Percentiles rank a stretch among this genome's conserved stretches.
These are phyloP conservation scores for Rutstroemia sp. DNA, from an alignment of 2,329 filamentous ascomycete species.

Conservation along the genomic window DNA sequence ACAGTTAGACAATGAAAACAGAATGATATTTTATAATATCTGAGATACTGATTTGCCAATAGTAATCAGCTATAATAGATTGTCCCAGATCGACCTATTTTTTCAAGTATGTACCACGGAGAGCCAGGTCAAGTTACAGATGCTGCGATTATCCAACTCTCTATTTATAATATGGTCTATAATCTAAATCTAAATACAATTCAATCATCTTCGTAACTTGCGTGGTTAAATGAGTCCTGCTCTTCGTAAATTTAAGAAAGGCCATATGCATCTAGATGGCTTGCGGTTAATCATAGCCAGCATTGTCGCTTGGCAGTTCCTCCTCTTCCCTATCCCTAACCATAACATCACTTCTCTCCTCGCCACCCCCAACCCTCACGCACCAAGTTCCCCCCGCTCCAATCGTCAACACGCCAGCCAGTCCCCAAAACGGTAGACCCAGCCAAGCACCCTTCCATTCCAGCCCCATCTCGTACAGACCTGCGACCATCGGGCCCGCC, in stretches of 20 bases:
- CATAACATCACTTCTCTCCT: not conserved
- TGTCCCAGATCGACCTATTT: no score
- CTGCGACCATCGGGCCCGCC: conserved; percentile 20
- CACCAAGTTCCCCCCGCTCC: not conserved
- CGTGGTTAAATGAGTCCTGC: no score
- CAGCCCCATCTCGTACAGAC: conserved; percentile 21
- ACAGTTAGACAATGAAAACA: no score
- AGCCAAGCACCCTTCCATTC: conserved; percentile 16
- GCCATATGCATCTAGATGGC: not conserved
- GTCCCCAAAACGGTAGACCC: conserved; percentile 23
- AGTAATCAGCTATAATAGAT: no score
- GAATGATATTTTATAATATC: no score
- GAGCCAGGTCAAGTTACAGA: no score
- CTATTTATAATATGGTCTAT: no score
- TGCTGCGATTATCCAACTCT: no score
- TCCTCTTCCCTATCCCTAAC: not conserved
- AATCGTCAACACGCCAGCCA: not conserved
- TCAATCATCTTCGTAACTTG: no score
- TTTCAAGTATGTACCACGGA: no score
- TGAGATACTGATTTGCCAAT: no score
- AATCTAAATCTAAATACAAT: no score
- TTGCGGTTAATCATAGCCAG: not conserved
- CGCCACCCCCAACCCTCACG: not conserved
- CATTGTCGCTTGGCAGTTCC: not conserved
- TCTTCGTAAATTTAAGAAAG: not conserved